Percentiles rank a stretch among this genome's conserved stretches.
These are phyloP conservation scores for Pyrus communis DNA, from an alignment of 306 rosid genomes.

Conservation along the genomic window DNA sequence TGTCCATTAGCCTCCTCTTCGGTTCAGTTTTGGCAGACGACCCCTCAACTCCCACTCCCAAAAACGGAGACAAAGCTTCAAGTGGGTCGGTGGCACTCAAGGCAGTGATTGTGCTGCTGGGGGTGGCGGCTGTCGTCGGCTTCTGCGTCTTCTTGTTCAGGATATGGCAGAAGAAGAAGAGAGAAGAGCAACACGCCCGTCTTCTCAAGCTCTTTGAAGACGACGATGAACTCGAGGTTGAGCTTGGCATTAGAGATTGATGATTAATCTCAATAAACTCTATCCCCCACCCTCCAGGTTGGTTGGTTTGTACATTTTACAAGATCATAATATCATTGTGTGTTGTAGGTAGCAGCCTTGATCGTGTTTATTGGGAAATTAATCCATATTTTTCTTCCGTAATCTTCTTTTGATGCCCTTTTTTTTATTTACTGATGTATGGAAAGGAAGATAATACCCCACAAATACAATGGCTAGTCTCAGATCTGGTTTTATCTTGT, in stretches of 20 bases:
- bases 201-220: constrained; percentile 86
- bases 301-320: background rate
- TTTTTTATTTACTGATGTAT: background rate
- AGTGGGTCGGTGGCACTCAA: constrained; percentile 41
- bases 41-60: constrained; percentile 21
- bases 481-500: background rate
- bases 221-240: constrained; percentile 89
- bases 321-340: background rate
- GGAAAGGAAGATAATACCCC: background rate
- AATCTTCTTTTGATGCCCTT: background rate
- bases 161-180: constrained; percentile 81
- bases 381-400: background rate
- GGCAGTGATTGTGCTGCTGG: constrained; percentile 38
- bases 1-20: constrained; percentile 31
- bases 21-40: constrained; percentile 40
- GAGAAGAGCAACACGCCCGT: constrained; percentile 79
- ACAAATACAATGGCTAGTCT: background rate
- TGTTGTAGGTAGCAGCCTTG: background rate
- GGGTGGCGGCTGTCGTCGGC: constrained; percentile 33
- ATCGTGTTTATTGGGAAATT: background rate
- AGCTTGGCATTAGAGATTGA: constrained; percentile 82
- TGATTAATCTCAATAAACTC: background rate
- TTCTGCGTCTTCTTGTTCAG: constrained; percentile 49
- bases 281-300: background rate
- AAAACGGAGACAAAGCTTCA: constrained; percentile 28